phyloP scores from a whole-genome alignment of 305 asterid genomes.

The Solanum aculeatissimum region DNA sequence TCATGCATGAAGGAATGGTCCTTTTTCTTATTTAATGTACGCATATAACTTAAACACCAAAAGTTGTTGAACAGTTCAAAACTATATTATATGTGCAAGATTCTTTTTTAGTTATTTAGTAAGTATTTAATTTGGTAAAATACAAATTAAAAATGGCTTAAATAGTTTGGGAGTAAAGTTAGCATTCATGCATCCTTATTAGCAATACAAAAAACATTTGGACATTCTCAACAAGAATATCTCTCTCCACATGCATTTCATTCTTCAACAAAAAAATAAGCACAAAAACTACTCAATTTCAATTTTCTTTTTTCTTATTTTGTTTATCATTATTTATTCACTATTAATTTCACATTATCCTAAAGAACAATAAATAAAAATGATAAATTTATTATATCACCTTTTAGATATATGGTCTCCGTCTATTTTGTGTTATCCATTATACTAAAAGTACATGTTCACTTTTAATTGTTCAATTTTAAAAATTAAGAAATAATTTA shows the following conservation, averaged over 20 bases:
- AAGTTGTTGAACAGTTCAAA: neutral
- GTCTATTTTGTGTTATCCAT: too few species aligned
- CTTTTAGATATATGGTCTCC: too few species aligned
- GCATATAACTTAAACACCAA: neutral
- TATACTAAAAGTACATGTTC: too few species aligned
- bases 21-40: neutral
- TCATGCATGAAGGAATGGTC: neutral
- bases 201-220: neutral
- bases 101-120: neutral
- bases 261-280: neutral
- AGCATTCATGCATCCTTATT: neutral
- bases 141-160: neutral
- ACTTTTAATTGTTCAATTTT: too few species aligned
- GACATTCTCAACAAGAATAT: neutral
- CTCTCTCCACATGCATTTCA: neutral
- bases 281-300: neutral
- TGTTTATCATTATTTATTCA: neutral
- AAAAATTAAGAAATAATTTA: neutral
- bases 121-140: neutral
- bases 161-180: neutral
- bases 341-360: neutral
- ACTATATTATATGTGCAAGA: neutral
- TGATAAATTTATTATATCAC: neutral
- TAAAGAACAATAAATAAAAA: neutral
- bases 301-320: too few species aligned